Evolutionary conservation across 1,284 basidiomycete genomes (phyloP).

Genomic region (Fomitopsis betulina): DNA sequence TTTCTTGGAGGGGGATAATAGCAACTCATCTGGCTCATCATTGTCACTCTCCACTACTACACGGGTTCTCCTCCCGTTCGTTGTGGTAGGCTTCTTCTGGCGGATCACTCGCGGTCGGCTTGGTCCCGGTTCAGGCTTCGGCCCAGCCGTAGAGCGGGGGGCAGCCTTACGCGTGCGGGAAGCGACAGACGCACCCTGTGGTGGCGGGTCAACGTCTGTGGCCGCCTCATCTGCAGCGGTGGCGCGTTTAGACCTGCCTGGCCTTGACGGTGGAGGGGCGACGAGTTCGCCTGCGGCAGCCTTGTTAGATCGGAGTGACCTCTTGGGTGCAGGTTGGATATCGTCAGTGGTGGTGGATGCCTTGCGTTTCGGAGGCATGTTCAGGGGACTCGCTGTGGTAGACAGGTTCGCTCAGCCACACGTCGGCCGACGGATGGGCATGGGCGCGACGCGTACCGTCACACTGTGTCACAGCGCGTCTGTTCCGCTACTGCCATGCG

Average conservation of each 20-base stretch:
- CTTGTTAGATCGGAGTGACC: constrained; percentile 18
- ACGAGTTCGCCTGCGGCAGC: background rate
- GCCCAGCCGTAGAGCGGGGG: background rate
- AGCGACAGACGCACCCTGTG: background rate
- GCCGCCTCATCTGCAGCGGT: background rate
- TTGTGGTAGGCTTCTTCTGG: background rate
- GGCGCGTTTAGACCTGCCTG: background rate
- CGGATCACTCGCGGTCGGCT: background rate
- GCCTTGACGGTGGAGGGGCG: background rate
- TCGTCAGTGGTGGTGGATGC: constrained; percentile 18
- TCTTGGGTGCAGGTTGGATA: constrained; percentile 14
- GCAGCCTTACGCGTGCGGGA: background rate
- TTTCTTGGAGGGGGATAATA: constrained; percentile 24
- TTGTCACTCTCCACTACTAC: constrained; percentile 4
- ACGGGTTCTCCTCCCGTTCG: background rate
- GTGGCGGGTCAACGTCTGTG: background rate
- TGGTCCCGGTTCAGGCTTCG: background rate
- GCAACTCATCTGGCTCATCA: constrained; percentile 30
- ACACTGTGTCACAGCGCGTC: background rate
- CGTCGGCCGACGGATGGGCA: background rate
- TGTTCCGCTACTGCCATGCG: background rate
- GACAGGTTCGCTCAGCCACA: background rate
- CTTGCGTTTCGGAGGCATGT: constrained; percentile 50
- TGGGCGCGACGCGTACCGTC: constrained; percentile 3
- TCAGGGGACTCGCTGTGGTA: background rate